These are phyloP conservation scores for Entamoeba dispar DNA, from an alignment of 208 protist species.

Conservation along the genomic window DNA sequence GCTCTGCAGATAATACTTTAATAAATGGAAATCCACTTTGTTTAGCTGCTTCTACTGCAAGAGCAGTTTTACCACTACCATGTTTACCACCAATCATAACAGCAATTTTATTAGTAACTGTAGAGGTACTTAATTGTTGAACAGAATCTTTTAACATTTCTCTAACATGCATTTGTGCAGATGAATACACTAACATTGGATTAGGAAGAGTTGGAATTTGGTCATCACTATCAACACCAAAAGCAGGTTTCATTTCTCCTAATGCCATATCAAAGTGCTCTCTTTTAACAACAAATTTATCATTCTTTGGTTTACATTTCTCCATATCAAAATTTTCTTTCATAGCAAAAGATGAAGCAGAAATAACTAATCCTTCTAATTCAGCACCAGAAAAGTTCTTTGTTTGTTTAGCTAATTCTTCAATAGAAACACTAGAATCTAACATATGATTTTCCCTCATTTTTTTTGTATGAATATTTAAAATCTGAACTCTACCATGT, in stretches of 20 bases:
- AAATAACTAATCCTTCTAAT: slow-evolving; percentile 53
- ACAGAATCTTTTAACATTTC: not conserved
- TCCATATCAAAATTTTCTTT: not conserved
- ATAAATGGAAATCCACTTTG: slow-evolving; percentile 61
- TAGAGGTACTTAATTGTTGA: not conserved
- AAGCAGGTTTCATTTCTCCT: slow-evolving; percentile 69
- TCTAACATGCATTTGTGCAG: not conserved
- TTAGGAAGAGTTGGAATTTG: not conserved
- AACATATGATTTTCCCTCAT: slow-evolving; percentile 67
- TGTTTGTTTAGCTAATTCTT: slow-evolving; percentile 61
- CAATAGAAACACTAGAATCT: slow-evolving; percentile 61
- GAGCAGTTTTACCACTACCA: slow-evolving; percentile 74
- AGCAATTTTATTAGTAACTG: not conserved
- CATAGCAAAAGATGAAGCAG: slow-evolving; percentile 39
- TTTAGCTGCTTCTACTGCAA: slow-evolving; percentile 50
- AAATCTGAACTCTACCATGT: slow-evolving; percentile 80
- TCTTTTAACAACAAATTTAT: slow-evolving; percentile 10
- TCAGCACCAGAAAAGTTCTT: slow-evolving; percentile 95
- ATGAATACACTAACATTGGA: not conserved
- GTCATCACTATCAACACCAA: slow-evolving; percentile 58
- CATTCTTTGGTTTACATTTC: not conserved
- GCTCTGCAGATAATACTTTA: slow-evolving; percentile 70
- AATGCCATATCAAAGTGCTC: slow-evolving; percentile 53
- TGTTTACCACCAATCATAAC: not conserved
- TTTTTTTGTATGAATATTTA: slow-evolving; percentile 84